Evolutionary conservation across 1,139 yeast species (phyloP).

Genomic region (Blastobotrys illinoisensis): DNA sequence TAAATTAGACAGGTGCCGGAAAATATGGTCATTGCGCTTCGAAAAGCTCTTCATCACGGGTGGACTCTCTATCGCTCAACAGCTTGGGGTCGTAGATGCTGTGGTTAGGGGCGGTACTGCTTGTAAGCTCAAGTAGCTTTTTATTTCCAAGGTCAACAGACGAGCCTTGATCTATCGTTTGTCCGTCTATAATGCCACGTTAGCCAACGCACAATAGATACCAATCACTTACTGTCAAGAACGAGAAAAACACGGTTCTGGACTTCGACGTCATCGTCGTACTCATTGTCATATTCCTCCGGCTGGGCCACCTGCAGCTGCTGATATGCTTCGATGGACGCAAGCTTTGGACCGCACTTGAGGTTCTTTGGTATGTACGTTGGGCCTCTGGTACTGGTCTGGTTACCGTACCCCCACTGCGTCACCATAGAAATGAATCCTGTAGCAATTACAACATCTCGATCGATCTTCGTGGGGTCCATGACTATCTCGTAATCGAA

Average conservation of each 20-base stretch:
- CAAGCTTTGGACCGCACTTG: background rate
- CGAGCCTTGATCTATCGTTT: background rate
- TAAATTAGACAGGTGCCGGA: background rate
- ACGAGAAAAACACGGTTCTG: conserved; percentile 13
- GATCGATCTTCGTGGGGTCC: conserved; percentile 44
- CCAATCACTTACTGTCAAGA: conserved; percentile 2
- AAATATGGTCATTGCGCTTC: background rate
- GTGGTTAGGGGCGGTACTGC: background rate
- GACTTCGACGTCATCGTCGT: conserved; percentile 33
- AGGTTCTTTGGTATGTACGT: conserved; percentile 30
- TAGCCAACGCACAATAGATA: background rate
- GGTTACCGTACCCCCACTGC: conserved; percentile 56
- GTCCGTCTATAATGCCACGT: background rate
- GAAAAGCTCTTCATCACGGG: background rate
- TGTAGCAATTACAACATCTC: conserved; percentile 49
- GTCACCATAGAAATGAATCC: conserved; percentile 57
- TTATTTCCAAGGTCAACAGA: background rate
- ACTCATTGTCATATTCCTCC: conserved; percentile 38
- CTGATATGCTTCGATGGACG: conserved; percentile 23
- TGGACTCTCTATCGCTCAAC: background rate
- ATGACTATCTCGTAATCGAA: conserved; percentile 55
- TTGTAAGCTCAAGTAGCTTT: background rate
- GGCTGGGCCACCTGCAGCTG: conserved; percentile 92
- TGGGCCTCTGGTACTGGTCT: conserved; percentile 51
- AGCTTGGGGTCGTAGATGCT: background rate